Percentiles rank a stretch among this genome's conserved stretches.
These are phyloP conservation scores for Chloroidium sp. DNA, from an alignment of 163 green algal species.

Conservation along the genomic window DNA sequence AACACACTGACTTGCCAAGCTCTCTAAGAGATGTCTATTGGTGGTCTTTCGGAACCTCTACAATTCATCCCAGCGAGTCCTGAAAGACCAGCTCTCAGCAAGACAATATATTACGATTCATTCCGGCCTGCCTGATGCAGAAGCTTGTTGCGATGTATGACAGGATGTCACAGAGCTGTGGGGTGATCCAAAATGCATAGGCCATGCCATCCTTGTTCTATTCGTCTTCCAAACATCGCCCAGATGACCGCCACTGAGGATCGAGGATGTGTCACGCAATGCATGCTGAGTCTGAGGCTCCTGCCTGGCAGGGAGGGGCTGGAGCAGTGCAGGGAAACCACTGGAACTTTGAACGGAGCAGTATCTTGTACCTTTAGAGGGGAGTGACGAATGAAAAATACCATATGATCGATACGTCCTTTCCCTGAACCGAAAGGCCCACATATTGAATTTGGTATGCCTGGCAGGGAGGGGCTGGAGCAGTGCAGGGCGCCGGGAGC, in stretches of 20 bases:
- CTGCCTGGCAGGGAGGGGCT: not conserved
- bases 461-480: slow-evolving; percentile 1
- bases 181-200: no score
- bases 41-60: no score
- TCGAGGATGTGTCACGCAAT: not conserved
- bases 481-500: not conserved
- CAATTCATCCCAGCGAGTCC: no score
- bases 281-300: not conserved
- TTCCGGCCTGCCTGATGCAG: no score
- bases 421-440: not conserved
- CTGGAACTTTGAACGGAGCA: not conserved
- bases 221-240: no score
- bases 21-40: no score
- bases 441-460: not conserved
- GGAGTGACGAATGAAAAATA: not conserved
- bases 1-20: not conserved
- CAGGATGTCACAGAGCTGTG: no score
- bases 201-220: no score
- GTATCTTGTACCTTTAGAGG: not conserved
- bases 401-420: not conserved
- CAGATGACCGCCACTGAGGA: not conserved
- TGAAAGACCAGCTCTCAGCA: no score
- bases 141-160: no score
- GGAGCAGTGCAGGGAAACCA: not conserved
- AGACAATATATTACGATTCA: no score